Percentiles rank a stretch among this genome's conserved stretches.
Evolutionary conservation across 192 early-diverging fungal genomes (phyloP).

Genomic region (Coemansia sp.): DNA sequence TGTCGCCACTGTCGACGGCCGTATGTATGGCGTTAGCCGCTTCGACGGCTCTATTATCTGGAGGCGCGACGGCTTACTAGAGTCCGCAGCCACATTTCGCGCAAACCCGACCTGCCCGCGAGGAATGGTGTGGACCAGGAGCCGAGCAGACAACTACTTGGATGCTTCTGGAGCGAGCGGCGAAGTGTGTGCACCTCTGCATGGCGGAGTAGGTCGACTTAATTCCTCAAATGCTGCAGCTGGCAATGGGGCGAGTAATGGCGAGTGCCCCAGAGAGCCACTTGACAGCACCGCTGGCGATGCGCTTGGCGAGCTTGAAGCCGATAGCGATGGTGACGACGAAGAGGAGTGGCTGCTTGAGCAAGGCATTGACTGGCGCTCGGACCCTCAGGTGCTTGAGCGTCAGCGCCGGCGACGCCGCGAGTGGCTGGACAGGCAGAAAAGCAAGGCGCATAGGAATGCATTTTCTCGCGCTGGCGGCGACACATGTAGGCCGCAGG

Average conservation of each 20-base stretch:
- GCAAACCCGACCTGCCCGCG: constrained; percentile 18
- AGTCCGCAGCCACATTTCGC: constrained; percentile 5
- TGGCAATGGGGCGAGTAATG: neutral
- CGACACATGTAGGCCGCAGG: neutral
- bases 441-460: neutral
- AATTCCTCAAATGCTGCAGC: neutral
- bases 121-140: constrained; percentile 47
- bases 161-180: neutral
- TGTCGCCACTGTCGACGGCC: constrained; percentile 52
- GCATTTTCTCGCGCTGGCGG: neutral
- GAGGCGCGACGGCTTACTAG: constrained; percentile 38
- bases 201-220: neutral
- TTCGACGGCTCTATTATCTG: constrained; percentile 50
- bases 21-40: constrained; percentile 51
- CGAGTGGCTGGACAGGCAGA: constrained; percentile 33
- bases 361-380: constrained; percentile 57
- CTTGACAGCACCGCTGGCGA: neutral
- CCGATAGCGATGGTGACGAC: constrained; percentile 20
- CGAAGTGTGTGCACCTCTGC: constrained; percentile 1
- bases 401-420: constrained; percentile 41
- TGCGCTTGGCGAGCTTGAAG: constrained; percentile 1
- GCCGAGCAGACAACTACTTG: constrained; percentile 5
- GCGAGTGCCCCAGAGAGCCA: neutral
- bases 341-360: constrained; percentile 58
- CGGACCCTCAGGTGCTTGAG: constrained; percentile 44